Base-by-base conservation (phyloP, 352 stramenopile genomes). In the Pythium sukuiense region DNA sequence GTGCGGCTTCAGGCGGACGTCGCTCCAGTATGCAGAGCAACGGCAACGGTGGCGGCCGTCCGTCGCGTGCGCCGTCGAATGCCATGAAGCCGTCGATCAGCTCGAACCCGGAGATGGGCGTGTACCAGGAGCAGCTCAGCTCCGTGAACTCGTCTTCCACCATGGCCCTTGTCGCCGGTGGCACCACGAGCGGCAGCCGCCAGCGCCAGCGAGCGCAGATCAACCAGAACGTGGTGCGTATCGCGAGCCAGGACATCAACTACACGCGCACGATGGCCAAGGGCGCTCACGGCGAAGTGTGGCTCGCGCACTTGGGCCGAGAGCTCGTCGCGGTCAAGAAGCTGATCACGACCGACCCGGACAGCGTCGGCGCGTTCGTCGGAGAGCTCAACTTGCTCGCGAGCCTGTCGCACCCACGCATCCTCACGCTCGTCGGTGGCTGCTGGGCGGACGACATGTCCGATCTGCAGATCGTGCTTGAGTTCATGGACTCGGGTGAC, bases 271-370 rank as follows among this genome's bases (percentile, higher is more conserved):
- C 80, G 63, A 89, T 95, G 29, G 87, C 85, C 6, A 92, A 90
- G 57, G 87, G 87, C 12, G 81, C 87, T 50, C 92, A 92, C 46
- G 85, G 85, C 4, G 85, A 93, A 69, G 87, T 95, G 3, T 95
- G 85, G 84, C 74, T 93, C 32, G 87, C 87, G 16, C 76, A 84
- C 48, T 77, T 82, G 29, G 83, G 78, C 29, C 79, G 73, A n/a
- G 74, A 90, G 8, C 63, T 92, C 7, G 83, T 93, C 27, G 83
- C 85, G 35, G 83, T 95, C 33, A 95, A 95, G 76, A 95, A 93
- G 62, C 59, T 95, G 63, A 68, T 90, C 27, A 74, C 71, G 27
- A 77, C 76, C 14, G 83, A 88, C n/a, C 68, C 73, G 59, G 73
- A 63, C 8, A 89, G 70, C 37, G 80, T 89, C 12, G 74, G 75